These are phyloP conservation scores for Margaritispora aquatica DNA, from an alignment of 495 filamentous ascomycete genomes.

Conservation along the genomic window DNA sequence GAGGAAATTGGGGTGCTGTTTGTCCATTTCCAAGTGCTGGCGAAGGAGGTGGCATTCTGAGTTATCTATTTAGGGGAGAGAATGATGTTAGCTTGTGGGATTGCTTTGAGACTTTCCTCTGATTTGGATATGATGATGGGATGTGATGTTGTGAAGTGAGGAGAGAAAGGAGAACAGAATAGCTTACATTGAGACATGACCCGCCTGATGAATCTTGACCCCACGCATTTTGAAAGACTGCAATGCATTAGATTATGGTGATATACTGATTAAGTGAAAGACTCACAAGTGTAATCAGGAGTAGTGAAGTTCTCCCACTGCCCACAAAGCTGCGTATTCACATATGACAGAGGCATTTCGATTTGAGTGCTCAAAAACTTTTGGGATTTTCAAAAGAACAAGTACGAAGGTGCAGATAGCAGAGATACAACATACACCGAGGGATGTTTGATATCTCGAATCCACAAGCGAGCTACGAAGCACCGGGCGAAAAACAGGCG, in stretches of 20 bases:
- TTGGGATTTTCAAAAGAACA: neutral
- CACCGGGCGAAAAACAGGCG: neutral
- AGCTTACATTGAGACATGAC: constrained; percentile 3
- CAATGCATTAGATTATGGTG: neutral
- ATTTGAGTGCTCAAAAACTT: neutral
- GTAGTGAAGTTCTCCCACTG: neutral
- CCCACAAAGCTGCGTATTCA: neutral
- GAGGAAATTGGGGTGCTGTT: neutral
- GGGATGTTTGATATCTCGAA: neutral
- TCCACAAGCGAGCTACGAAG: neutral
- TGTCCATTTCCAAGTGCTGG: constrained; percentile 10
- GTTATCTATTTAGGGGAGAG: neutral
- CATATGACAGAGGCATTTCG: neutral
- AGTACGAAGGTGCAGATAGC: neutral
- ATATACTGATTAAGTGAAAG: neutral
- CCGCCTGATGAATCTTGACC: constrained; percentile 7
- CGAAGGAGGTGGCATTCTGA: neutral
- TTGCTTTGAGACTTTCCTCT: no score
- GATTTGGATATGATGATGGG: no score
- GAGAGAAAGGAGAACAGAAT: neutral
- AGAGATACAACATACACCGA: neutral
- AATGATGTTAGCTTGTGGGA: no score
- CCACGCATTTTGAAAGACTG: constrained; percentile 10
- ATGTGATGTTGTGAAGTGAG: no score
- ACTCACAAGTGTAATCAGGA: neutral